Base-by-base conservation (phyloP, 1,139 yeast species). In the Spathaspora sp. region DNA sequence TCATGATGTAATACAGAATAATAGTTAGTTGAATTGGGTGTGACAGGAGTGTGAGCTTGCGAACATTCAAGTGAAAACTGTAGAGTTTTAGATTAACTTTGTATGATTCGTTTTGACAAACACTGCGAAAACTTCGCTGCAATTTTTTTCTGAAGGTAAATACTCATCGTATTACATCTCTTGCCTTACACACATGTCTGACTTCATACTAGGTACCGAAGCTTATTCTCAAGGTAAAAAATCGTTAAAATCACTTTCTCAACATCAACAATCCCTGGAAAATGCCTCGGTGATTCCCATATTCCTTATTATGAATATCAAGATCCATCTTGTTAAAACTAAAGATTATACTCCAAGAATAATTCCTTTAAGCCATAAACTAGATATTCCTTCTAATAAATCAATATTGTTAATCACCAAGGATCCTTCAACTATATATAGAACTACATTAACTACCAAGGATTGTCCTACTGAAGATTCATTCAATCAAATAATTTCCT, bases 261-360 rank as follows among this genome's bases (percentile, higher is more conserved):
- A 55, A 0, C 49, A 47, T 24, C 47, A 48, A 26, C 17, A 25
- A 42, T 11, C 26, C 13, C 34, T 29, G 16, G 38, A 43, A 16
- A 26, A 31, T 4, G 37, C 36, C 42, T 42, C 39, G 2, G 13
- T 39, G 1, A 23, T 17, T 11, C 42, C 74, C 2, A 56, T 86
- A 3, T 78, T 74, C 52, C 58, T 85, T 39, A 75, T 83, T 42
- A 69, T 86, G 44, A 82, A 81, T 55, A 75, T 82, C 17, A 71
- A 69, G 18, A 68, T 68, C 36, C 79, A 80, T 29, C 67, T 84
- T 16, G 61, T 79, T 4, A 64, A 67, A 38, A 55, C 68, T 18
- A 81, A 78, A 48, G 89, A 84, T 53, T 75, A 77, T 51, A 73
- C 80, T 1, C 89, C 91, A 3, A 66, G 91, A 51, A 79, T 86